phyloP scores from a whole-genome alignment of 2,329 filamentous ascomycete species.

The Stagonosporopsis cucurbitacearum region DNA sequence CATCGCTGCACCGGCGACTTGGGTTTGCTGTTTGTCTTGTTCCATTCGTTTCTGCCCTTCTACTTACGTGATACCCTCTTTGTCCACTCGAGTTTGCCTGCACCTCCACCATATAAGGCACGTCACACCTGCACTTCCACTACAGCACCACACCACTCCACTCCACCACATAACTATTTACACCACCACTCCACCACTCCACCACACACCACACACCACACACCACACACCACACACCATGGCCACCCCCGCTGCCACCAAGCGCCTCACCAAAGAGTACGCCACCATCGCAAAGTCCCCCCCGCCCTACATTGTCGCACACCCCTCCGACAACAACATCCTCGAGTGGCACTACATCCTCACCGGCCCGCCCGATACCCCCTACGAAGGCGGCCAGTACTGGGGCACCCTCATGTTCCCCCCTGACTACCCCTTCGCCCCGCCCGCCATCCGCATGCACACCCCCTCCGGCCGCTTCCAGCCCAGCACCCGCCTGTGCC shows the following conservation, averaged over 20 bases:
- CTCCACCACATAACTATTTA: background rate
- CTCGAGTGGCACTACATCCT: slow-evolving; percentile 97
- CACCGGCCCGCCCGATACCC: slow-evolving; percentile 90
- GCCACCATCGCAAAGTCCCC: slow-evolving; percentile 74
- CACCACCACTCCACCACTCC: background rate
- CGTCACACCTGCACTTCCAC: background rate
- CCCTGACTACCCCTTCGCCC: slow-evolving; percentile 94
- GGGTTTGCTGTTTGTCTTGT: background rate
- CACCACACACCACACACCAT: slow-evolving; percentile 29
- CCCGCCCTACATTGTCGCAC: slow-evolving; percentile 85
- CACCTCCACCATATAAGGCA: background rate
- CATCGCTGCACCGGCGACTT: background rate
- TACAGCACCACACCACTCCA: background rate
- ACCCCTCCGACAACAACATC: slow-evolving; percentile 90
- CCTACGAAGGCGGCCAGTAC: slow-evolving; percentile 94
- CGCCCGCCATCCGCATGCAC: slow-evolving; percentile 98
- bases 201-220: background rate
- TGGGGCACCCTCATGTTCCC: slow-evolving; percentile 98
- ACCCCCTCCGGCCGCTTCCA: slow-evolving; percentile 96
- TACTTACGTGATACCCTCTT: slow-evolving; percentile 14
- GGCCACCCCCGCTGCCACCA: slow-evolving; percentile 51
- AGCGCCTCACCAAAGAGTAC: slow-evolving; percentile 67
- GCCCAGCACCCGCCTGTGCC: slow-evolving; percentile 86
- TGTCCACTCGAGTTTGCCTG: background rate
- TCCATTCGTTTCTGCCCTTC: background rate